Conservation (phyloP, 192 early-diverging fungal species). For the Phlyctochytrium bullatum region DNA sequence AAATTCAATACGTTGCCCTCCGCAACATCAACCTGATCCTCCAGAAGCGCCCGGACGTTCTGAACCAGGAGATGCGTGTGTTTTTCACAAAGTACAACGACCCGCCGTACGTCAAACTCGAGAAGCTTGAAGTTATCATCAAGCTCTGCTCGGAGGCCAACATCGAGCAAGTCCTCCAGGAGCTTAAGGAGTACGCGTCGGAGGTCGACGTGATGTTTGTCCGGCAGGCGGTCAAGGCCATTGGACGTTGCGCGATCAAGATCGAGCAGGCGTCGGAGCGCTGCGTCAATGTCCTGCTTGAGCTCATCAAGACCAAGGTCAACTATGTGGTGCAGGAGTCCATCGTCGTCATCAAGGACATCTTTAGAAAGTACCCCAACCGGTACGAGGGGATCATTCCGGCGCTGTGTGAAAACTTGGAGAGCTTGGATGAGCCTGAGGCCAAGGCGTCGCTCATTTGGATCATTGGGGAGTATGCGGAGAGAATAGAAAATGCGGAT, state of each 20-base stretch:
- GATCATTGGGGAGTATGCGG: conserved; percentile 99
- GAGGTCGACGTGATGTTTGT: conserved; percentile 99
- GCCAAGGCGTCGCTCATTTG: conserved; percentile 99
- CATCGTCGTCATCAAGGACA: conserved; percentile 96
- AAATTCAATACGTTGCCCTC: conserved; percentile 96
- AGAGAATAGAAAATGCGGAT: conserved; percentile 95
- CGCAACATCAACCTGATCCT: conserved; percentile 95
- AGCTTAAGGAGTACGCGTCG: conserved; percentile 91
- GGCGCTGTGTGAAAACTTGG: conserved; percentile 92
- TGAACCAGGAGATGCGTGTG: conserved; percentile 92
- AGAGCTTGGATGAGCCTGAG: conserved; percentile 94
- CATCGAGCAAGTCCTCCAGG: conserved; percentile 82
- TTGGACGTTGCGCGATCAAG: conserved; percentile 97
- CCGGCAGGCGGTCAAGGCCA: conserved; percentile 89
- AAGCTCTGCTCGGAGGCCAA: conserved; percentile 80
- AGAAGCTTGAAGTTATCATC: conserved; percentile 95
- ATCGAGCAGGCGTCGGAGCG: conserved; percentile 82
- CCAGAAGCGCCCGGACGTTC: conserved; percentile 82
- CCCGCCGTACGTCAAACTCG: conserved; percentile 97
- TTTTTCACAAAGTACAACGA: conserved; percentile 99
- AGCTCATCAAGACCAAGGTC: conserved; percentile 94
- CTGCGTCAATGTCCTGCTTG: conserved; percentile 84
- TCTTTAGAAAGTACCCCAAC: conserved; percentile 98
- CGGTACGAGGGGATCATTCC: conserved; percentile 93
- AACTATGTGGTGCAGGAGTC: conserved; percentile 99